Evolutionary conservation across 306 rosid genomes (phyloP), one percentile per base, ranked within the genome.

Genomic region (Ochetophila trinervis): DNA sequence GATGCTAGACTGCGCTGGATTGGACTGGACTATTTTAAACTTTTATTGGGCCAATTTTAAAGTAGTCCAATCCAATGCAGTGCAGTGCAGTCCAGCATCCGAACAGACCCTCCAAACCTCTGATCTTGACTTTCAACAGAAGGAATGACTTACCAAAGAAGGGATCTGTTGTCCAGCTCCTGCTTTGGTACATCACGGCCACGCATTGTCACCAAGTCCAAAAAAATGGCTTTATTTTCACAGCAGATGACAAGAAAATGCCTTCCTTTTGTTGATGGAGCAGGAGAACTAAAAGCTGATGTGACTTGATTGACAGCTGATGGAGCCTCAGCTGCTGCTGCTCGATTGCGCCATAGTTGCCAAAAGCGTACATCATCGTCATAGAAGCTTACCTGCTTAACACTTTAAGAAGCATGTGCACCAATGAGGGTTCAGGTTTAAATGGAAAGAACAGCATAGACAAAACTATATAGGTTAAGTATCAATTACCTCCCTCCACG

Each of bases 241-340:
- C 99, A 93, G 71, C 99, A 93, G 66, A 93, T 84, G 70, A 93
- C 99, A 70, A 93, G 91, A 88, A 93, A 93, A 85, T 93, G 97
- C 50, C 99, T 87, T 80, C 99, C 99, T 77, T 79, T 93, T 35
- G 99, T 88, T 59, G 97, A 77, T 58, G 99, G 88, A 61, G 94
- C 88, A 6, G 88, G 94, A 72, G 97, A 83, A 83, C 71, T 90
- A 75, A 84, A 86, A 58, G 93, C 37, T 59, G 97, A 90, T 63
- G 87, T 79, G 55, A 81, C 68, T 60, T 85, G 82, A 68, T 86
- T 83, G 70, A 86, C 88, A 57, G 91, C 94, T 48, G 99, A 78
- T 5, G 96, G 90, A 73, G 99, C 85, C 80, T 93, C 99, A 2
- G 99, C 96, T 49, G 99, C 99, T n/a, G 96, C 87, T 50, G 93